Evolutionary conservation across 179 eudicot species (phyloP).

Genomic region (Camellia oleifera): DNA sequence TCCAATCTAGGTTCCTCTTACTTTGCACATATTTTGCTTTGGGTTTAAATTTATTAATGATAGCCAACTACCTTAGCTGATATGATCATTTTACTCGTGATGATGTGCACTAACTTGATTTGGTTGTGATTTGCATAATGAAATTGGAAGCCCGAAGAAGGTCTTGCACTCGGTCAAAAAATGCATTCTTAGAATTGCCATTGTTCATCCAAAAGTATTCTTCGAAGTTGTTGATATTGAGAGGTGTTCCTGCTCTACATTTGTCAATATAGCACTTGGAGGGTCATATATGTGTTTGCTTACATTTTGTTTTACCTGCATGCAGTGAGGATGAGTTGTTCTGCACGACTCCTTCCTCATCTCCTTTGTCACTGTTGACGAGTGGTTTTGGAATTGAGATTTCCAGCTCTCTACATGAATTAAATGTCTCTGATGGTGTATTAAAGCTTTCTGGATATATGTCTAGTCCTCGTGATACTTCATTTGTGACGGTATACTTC

Average conservation of each 20-base stretch:
- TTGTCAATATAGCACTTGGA: constrained; percentile 10
- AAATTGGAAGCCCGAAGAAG: constrained; percentile 67
- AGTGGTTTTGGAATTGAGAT: constrained; percentile 66
- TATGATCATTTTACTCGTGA: neutral
- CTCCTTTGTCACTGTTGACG: constrained; percentile 62
- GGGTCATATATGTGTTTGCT: constrained; percentile 7
- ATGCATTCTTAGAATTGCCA: constrained; percentile 64
- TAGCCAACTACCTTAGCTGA: neutral
- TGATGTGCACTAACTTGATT: constrained; percentile 9
- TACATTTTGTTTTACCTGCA: constrained; percentile 21
- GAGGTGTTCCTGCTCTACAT: constrained; percentile 42
- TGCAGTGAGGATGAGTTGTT: constrained; percentile 85
- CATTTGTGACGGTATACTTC: constrained; percentile 53
- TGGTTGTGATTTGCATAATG: constrained; percentile 19
- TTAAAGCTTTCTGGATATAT: constrained; percentile 74
- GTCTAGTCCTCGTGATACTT: constrained; percentile 56
- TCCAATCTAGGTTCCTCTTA: constrained; percentile 63
- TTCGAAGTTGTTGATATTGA: constrained; percentile 74
- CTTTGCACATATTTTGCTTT: neutral
- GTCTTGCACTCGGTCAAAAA: constrained; percentile 64
- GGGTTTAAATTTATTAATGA: neutral
- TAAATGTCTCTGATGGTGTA: constrained; percentile 58
- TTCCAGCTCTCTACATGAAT: constrained; percentile 46
- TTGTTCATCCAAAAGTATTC: constrained; percentile 60
- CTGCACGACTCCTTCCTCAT: constrained; percentile 50